Evolutionary conservation across 768 basidiomycete species (phyloP).

Genomic region (Roridomyces roridus): DNA sequence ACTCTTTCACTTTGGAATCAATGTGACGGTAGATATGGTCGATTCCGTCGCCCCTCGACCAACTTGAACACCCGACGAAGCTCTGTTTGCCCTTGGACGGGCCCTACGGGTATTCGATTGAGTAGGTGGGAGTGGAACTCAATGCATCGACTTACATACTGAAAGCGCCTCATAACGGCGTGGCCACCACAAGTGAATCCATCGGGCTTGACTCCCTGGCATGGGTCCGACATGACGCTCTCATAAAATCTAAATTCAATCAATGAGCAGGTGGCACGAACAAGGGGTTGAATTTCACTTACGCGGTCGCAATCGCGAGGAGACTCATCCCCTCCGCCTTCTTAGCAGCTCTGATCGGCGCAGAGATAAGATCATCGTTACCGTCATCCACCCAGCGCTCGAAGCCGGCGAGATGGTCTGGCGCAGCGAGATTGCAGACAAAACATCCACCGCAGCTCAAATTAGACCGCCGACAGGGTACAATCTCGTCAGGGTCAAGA

Average conservation of each 20-base stretch:
- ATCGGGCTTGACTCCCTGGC: fast-evolving
- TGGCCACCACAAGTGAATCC: background rate
- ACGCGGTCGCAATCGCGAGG: background rate
- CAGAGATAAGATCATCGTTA: background rate
- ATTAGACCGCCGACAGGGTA: background rate
- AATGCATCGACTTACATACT: background rate
- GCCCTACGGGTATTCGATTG: background rate
- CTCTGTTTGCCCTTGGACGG: background rate
- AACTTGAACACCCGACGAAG: slow-evolving; percentile 5
- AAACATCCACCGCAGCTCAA: background rate
- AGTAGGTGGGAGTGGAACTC: background rate
- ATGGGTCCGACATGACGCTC: background rate
- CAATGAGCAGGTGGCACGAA: too few relatives aligned
- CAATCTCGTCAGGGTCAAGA: background rate
- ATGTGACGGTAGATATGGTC: too few relatives aligned
- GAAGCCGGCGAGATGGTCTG: background rate
- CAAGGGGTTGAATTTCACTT: too few relatives aligned
- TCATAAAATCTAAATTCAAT: slow-evolving; percentile 8
- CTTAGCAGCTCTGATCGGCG: background rate
- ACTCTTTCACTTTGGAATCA: too few relatives aligned
- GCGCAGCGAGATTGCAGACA: background rate
- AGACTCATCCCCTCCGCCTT: background rate
- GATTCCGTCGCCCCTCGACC: background rate
- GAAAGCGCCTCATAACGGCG: background rate
- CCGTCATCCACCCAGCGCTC: slow-evolving; percentile 8